phyloP scores from a whole-genome alignment of 2,329 filamentous ascomycete species.

The Xylaria digitata region DNA sequence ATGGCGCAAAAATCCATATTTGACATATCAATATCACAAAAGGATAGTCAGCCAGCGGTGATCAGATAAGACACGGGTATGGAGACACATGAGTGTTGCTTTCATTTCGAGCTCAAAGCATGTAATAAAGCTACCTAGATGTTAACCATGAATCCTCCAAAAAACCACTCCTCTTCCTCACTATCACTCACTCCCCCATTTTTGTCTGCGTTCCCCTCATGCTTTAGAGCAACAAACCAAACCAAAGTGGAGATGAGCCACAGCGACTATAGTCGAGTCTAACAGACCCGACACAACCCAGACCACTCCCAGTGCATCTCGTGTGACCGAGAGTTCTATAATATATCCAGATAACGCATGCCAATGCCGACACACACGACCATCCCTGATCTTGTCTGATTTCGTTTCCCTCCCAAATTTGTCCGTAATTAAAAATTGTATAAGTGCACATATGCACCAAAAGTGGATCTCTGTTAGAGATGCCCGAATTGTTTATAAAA shows the following conservation, averaged over 20 bases:
- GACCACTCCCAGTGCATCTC: slow-evolving; percentile 14
- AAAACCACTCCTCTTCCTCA: slow-evolving; percentile 14
- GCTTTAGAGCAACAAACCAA: slow-evolving; percentile 7
- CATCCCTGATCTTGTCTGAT: slow-evolving; percentile 1
- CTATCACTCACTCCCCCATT: not conserved
- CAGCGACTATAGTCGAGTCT: slow-evolving; percentile 9
- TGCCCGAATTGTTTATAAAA: slow-evolving; percentile 18
- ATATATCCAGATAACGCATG: slow-evolving; percentile 36
- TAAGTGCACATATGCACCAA: slow-evolving; percentile 18
- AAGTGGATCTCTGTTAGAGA: slow-evolving; percentile 22
- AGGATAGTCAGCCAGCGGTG: not conserved
- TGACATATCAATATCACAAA: not conserved
- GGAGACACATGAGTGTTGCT: slow-evolving; percentile 23
- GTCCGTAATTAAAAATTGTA: slow-evolving; percentile 36
- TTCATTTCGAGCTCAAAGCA: slow-evolving; percentile 27
- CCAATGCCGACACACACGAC: slow-evolving; percentile 16
- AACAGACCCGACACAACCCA: slow-evolving; percentile 14
- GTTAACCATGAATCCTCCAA: slow-evolving; percentile 6
- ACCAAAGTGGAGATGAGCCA: slow-evolving; percentile 9
- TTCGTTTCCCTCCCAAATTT: slow-evolving; percentile 20
- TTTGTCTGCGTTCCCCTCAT: slow-evolving; percentile 5
- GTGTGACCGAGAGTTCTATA: slow-evolving; percentile 26
- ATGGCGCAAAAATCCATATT: not conserved
- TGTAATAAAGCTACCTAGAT: slow-evolving; percentile 24
- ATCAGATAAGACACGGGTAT: slow-evolving; percentile 4